Conservation (phyloP, 768 basidiomycete genomes). For the Trametes meyenii region DNA sequence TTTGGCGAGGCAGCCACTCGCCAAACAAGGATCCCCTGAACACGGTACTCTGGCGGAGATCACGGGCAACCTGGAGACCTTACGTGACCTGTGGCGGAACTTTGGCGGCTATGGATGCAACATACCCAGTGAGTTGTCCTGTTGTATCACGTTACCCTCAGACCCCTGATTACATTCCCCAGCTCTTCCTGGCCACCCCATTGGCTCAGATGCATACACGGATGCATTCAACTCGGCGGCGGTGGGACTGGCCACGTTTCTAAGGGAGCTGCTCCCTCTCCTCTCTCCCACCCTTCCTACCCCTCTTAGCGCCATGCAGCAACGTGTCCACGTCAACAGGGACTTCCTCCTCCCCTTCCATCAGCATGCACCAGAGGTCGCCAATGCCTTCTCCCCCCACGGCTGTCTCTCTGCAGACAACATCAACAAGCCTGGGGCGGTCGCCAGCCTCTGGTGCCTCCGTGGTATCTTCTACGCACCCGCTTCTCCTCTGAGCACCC, state of each 20-base stretch:
- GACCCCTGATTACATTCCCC: neutral
- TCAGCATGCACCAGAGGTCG: neutral
- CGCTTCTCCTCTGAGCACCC: neutral
- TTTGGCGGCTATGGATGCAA: no score
- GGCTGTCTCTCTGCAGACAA: neutral
- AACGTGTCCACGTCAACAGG: neutral
- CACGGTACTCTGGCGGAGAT: neutral
- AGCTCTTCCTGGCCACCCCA: neutral
- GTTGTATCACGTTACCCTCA: no score
- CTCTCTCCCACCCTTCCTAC: neutral
- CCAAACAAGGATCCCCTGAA: neutral
- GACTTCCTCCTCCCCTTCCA: neutral
- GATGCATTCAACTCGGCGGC: neutral
- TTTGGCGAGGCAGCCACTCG: neutral
- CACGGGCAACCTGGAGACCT: neutral
- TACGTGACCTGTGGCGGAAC: neutral
- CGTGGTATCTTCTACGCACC: neutral
- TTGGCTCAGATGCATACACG: neutral
- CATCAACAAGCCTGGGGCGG: neutral
- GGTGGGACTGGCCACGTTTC: neutral
- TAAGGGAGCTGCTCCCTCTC: neutral
- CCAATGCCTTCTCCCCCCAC: neutral
- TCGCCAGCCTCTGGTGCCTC: neutral
- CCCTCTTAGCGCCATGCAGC: neutral
- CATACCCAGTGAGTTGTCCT: no score